Percentiles rank a stretch among this genome's conserved stretches.
phyloP scores from a whole-genome alignment of 768 basidiomycete genomes.

The Pleurotus giganteus region DNA sequence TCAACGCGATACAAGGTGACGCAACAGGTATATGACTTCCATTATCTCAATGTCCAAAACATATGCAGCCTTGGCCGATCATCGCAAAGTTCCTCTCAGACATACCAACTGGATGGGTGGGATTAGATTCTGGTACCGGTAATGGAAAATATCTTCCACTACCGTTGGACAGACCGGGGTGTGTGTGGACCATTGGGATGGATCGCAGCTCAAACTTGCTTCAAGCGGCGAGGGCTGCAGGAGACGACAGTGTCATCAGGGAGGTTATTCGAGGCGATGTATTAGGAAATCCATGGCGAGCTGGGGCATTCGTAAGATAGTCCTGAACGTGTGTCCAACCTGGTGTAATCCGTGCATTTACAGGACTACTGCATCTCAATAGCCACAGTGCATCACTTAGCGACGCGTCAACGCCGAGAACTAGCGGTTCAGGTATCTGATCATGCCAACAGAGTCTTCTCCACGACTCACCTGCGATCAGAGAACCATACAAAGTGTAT shows the following conservation, averaged over 20 bases:
- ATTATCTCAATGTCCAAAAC: background rate
- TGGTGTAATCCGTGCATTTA: background rate
- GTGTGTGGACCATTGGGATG: slow-evolving; percentile 75
- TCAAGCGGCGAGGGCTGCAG: slow-evolving; percentile 68
- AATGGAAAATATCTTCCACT: slow-evolving; percentile 96
- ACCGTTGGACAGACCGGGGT: slow-evolving; percentile 56
- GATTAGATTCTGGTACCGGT: slow-evolving; percentile 93
- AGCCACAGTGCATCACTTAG: slow-evolving; percentile 95
- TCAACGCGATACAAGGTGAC: slow-evolving; percentile 85
- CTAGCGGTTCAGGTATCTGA: slow-evolving; percentile 66
- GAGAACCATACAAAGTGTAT: slow-evolving; percentile 65
- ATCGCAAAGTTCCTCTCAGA: slow-evolving; percentile 71
- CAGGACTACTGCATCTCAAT: slow-evolving; percentile 98
- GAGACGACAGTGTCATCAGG: slow-evolving; percentile 39
- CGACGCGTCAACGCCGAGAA: slow-evolving; percentile 71
- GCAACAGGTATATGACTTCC: background rate
- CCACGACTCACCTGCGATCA: slow-evolving; percentile 22
- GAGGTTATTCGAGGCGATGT: slow-evolving; percentile 85
- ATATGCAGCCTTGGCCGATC: slow-evolving; percentile 82
- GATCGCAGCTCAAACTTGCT: slow-evolving; percentile 82
- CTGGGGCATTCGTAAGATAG: slow-evolving; percentile 67
- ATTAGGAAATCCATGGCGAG: slow-evolving; percentile 69
- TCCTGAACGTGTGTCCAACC: slow-evolving; percentile 7
- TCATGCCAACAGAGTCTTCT: background rate
- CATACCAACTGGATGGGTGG: slow-evolving; percentile 75